These are phyloP conservation scores for Komagataella pastoris DNA, from an alignment of 805 yeast species.

Conservation along the genomic window DNA sequence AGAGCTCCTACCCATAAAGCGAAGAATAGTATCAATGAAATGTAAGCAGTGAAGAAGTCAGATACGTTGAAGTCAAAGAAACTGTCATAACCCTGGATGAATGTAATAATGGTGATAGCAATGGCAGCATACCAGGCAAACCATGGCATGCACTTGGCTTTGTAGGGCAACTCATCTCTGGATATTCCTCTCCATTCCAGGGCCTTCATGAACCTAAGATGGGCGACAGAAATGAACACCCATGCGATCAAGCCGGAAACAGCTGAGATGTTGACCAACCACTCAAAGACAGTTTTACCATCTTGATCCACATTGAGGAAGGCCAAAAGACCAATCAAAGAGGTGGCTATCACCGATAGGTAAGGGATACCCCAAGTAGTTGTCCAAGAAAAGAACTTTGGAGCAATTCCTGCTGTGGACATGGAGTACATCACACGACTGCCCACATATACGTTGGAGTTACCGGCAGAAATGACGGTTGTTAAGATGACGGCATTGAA, in stretches of 20 bases:
- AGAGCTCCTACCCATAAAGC: conserved; percentile 33
- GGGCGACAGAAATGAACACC: conserved; percentile 53
- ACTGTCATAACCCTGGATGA: conserved; percentile 43
- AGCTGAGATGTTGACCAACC: conserved; percentile 68
- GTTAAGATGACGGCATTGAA: conserved; percentile 58
- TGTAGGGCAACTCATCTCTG: conserved; percentile 61
- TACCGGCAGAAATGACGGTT: conserved; percentile 69
- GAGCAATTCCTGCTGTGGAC: conserved; percentile 47
- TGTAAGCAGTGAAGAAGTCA: conserved; percentile 61
- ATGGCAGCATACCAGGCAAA: conserved; percentile 50
- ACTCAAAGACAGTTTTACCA: conserved; percentile 48
- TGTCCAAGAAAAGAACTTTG: conserved; percentile 32
- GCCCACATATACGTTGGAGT: conserved; percentile 61
- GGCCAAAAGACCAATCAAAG: conserved; percentile 51
- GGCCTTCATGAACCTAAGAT: conserved; percentile 57
- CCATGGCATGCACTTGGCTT: conserved; percentile 58
- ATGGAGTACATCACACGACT: conserved; percentile 57
- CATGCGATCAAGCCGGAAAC: conserved; percentile 67
- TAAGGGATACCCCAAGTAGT: conserved; percentile 51
- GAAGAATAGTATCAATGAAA: conserved; percentile 51
- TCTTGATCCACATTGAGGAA: conserved; percentile 40
- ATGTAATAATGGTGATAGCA: conserved; percentile 26
- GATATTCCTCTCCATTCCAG: conserved; percentile 49
- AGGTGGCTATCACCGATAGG: conserved; percentile 39
- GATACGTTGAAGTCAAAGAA: conserved; percentile 34